These are phyloP conservation scores for Conringia planisiliqua DNA, from an alignment of 345 rosid species.

Conservation along the genomic window DNA sequence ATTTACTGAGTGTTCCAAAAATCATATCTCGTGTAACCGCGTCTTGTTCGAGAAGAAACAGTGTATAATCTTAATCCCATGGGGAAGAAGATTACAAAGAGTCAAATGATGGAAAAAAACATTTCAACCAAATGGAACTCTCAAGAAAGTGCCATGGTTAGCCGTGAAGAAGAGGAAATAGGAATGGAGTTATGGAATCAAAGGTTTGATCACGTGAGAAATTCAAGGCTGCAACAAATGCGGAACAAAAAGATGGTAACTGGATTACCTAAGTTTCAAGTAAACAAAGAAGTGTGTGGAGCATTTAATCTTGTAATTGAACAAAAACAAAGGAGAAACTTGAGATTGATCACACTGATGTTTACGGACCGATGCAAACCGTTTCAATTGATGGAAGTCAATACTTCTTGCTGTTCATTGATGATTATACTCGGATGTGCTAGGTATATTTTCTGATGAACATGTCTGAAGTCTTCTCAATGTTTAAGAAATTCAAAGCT, in stretches of 20 bases:
- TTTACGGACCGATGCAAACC: neutral
- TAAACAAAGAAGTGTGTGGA: neutral
- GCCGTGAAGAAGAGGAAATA: neutral
- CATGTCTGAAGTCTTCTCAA: rapidly evolving
- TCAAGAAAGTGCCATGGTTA: neutral
- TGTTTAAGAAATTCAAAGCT: neutral
- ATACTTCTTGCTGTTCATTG: neutral
- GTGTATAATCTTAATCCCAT: neutral
- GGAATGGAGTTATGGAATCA: neutral
- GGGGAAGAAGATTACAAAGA: neutral
- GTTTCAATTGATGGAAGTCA: neutral
- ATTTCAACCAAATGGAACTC: neutral
- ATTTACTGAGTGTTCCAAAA: neutral
- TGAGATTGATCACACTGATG: neutral
- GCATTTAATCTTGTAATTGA: neutral
- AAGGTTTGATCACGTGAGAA: neutral
- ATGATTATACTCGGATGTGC: neutral
- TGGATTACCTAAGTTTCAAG: neutral
- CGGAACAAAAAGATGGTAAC: neutral
- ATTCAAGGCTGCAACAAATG: neutral
- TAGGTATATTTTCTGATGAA: neutral
- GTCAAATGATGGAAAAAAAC: neutral
- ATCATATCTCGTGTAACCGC: neutral
- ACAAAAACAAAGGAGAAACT: neutral
- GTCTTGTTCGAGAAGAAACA: neutral